A percentile compares a stretch with the other conserved stretches of the same genome.
phyloP scores from a whole-genome alignment of 129 eudicot species.

The Arctium lappa region DNA sequence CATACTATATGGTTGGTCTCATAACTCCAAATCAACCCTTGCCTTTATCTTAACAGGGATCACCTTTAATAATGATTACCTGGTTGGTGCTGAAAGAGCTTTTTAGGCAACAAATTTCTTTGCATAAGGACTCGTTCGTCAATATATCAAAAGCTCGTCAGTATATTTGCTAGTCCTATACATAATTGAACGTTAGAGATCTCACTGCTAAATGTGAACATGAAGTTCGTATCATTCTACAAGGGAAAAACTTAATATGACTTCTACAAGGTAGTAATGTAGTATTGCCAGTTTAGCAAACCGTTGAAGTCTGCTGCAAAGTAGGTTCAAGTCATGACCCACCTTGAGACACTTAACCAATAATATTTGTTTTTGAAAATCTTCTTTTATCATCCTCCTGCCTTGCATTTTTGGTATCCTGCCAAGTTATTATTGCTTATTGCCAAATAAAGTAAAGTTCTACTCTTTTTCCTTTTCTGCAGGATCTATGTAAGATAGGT shows the following conservation, averaged over 20 bases:
- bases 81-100: not conserved
- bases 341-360: not conserved
- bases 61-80: no score
- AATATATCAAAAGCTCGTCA: not conserved
- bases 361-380: not conserved
- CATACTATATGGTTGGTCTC: no score
- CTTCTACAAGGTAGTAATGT: no score
- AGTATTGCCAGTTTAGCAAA: not conserved
- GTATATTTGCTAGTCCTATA: no score
- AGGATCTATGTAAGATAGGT: slow-evolving; percentile 82
- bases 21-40: no score
- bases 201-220: no score
- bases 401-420: not conserved
- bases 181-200: no score
- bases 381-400: not conserved
- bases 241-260: no score
- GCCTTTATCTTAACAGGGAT: no score
- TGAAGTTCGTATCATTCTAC: no score
- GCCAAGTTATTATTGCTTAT: not conserved
- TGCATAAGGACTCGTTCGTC: not conserved
- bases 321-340: not conserved
- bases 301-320: not conserved
- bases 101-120: not conserved
- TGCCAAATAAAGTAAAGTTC: not conserved
- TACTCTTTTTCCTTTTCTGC: slow-evolving; percentile 10